Conservation (phyloP, 2,329 filamentous ascomycete genomes). For the Hymenoscyphus albidus region DNA sequence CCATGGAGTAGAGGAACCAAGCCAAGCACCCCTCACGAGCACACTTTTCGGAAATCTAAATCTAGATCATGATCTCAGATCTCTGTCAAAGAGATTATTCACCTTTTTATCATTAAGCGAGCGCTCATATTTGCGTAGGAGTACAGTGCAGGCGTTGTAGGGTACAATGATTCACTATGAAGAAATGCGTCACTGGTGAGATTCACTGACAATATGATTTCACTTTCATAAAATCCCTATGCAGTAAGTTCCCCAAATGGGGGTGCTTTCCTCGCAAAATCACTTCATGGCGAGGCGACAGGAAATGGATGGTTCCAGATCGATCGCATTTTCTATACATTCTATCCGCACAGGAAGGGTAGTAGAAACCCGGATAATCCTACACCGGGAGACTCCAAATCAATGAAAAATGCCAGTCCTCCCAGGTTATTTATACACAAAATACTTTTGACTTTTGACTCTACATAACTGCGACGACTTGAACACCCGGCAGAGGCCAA, state of each 20-base stretch:
- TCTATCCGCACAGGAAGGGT: neutral
- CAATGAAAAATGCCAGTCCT: neutral
- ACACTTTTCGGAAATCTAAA: too few relatives aligned
- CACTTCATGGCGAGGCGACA: neutral
- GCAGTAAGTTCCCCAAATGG: too few relatives aligned
- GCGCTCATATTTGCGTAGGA: too few relatives aligned
- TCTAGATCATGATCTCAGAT: too few relatives aligned
- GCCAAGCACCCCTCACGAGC: too few relatives aligned
- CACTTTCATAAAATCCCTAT: too few relatives aligned
- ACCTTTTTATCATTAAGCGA: too few relatives aligned
- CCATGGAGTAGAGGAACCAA: too few relatives aligned
- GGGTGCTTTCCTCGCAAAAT: too few relatives aligned
- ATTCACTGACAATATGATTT: neutral
- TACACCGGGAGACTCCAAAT: neutral
- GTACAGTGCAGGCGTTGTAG: too few relatives aligned
- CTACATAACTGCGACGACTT: neutral
- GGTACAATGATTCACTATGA: neutral
- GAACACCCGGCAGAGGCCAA: neutral
- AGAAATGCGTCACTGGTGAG: neutral
- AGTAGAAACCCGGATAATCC: slow-evolving; percentile 13
- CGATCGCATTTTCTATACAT: neutral
- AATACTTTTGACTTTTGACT: slow-evolving; percentile 3
- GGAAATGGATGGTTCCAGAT: neutral
- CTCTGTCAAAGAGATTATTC: too few relatives aligned
- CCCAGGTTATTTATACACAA: slow-evolving; percentile 8